These are phyloP conservation scores for Claviceps citrina DNA, from an alignment of 2,329 filamentous ascomycete species.

Conservation along the genomic window DNA sequence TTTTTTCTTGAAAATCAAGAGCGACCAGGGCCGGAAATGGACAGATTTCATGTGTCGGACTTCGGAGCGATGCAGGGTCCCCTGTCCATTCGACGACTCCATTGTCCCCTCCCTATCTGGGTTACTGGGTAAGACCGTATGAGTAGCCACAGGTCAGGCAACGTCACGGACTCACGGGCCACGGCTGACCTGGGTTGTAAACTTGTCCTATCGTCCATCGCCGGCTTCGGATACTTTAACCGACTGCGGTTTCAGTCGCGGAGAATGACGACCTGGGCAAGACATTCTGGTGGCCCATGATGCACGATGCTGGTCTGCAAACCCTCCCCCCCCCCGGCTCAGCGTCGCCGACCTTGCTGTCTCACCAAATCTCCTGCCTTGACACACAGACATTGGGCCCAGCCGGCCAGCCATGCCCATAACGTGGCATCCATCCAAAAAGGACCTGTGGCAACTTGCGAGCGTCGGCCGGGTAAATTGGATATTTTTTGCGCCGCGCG, in stretches of 20 bases:
- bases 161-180: neutral
- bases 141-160: no score
- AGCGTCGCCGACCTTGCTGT: neutral
- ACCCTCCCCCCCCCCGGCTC: neutral
- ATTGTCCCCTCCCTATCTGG: no score
- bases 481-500: neutral
- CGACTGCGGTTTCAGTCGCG: conserved; percentile 5
- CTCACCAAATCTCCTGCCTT: no score
- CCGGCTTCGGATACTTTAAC: conserved; percentile 5
- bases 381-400: no score
- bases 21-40: neutral
- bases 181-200: neutral
- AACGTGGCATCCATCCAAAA: no score
- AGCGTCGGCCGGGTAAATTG: neutral
- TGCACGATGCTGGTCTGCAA: no score
- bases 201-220: no score
- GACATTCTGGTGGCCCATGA: no score
- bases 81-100: neutral
- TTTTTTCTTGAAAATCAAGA: neutral
- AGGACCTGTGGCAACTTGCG: no score
- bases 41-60: neutral
- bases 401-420: no score
- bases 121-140: no score
- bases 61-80: neutral
- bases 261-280: neutral